These are phyloP conservation scores for Globisporangium megalacanthum DNA, from an alignment of 352 stramenopile genomes.

Conservation along the genomic window DNA sequence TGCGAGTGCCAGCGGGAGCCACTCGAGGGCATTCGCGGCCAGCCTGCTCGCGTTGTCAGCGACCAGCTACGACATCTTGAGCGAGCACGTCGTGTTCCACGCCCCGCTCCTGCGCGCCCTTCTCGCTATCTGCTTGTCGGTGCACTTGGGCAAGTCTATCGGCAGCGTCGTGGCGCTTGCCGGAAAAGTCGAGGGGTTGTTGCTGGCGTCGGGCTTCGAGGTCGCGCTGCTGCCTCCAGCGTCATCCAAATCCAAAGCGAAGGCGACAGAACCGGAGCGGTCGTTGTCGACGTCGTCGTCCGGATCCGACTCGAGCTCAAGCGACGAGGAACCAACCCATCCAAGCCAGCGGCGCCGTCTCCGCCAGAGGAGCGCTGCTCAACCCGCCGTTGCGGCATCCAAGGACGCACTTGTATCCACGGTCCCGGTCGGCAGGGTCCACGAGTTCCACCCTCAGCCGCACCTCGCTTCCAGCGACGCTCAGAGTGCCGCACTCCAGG, in stretches of 20 bases:
- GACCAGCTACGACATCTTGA: slow-evolving; percentile 42
- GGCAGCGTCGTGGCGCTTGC: slow-evolving; percentile 23
- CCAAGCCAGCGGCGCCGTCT: slow-evolving; percentile 13
- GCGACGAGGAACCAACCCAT: slow-evolving; percentile 2
- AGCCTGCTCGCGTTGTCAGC: slow-evolving; percentile 14
- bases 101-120: slow-evolving; percentile 44
- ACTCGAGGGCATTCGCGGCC: neutral
- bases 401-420: too few species aligned
- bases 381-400: neutral
- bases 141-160: slow-evolving; percentile 15
- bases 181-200: slow-evolving; percentile 31
- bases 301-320: neutral
- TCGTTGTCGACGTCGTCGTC: neutral
- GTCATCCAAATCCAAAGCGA: neutral
- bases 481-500: slow-evolving; percentile 28
- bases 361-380: slow-evolving; percentile 2
- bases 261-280: neutral
- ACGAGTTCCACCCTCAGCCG: slow-evolving; percentile 8
- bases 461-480: slow-evolving; percentile 28
- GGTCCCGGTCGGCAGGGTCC: neutral
- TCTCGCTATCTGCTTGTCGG: slow-evolving; percentile 33
- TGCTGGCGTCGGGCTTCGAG: slow-evolving; percentile 35
- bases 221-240: neutral
- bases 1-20: neutral
- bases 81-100: slow-evolving; percentile 65